Percentiles rank a stretch among this genome's conserved stretches.
Conservation (phyloP, 2,329 filamentous ascomycete genomes). For the Torrubiellomyces zombiae region DNA sequence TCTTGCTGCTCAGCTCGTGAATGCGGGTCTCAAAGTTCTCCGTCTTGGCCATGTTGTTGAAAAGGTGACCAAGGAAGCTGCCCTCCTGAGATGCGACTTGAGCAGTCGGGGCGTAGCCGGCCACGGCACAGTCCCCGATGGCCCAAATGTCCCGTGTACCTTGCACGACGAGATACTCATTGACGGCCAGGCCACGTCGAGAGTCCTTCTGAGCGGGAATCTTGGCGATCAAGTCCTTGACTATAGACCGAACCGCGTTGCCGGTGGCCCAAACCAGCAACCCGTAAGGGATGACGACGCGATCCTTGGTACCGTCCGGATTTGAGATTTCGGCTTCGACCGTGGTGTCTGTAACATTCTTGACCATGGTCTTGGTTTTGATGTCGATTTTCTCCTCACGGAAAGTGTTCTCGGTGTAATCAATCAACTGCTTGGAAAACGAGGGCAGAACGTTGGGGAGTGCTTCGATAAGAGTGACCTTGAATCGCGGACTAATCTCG, state of each 20-base stretch:
- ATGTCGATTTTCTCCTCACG: conserved; percentile 98
- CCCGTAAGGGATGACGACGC: conserved; percentile 76
- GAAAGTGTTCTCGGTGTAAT: conserved; percentile 98
- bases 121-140: conserved; percentile 90
- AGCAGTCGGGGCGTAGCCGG: conserved; percentile 92
- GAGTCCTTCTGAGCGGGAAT: conserved; percentile 93
- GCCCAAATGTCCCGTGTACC: conserved; percentile 96
- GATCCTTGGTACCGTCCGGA: conserved; percentile 70
- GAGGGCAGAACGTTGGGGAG: conserved; percentile 91
- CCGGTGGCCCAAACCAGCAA: conserved; percentile 97
- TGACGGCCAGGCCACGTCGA: conserved; percentile 84
- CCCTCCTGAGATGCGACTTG: conserved; percentile 95
- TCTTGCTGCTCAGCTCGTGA: conserved; percentile 43
- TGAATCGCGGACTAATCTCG: conserved; percentile 87
- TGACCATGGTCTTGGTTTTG: conserved; percentile 97
- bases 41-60: conserved; percentile 98
- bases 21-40: conserved; percentile 67
- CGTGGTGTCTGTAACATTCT: conserved; percentile 82
- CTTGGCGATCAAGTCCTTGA: conserved; percentile 80
- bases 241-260: conserved; percentile 77
- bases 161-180: conserved; percentile 97
- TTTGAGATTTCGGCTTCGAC: conserved; percentile 78
- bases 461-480: conserved; percentile 93
- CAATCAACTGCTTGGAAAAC: conserved; percentile 98
- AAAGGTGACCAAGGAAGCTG: conserved; percentile 81